Percentiles rank a stretch among this genome's conserved stretches.
These are phyloP conservation scores for Penicillium bialowiezense DNA, from an alignment of 495 filamentous ascomycete species.

Conservation along the genomic window DNA sequence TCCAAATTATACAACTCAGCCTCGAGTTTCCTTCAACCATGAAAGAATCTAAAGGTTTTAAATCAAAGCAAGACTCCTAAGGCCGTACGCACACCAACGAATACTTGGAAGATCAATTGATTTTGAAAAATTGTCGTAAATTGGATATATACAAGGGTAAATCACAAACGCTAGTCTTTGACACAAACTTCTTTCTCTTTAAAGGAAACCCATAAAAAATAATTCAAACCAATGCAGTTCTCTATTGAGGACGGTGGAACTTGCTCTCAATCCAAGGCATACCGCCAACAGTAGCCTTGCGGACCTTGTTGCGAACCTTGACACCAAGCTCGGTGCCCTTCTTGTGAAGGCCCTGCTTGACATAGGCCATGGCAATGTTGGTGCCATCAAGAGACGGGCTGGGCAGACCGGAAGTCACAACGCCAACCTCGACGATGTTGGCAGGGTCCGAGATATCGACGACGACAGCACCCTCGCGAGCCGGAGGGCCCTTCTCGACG, in stretches of 20 bases:
- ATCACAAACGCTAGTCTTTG: conserved; percentile 8
- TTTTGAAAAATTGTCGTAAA: too few species aligned
- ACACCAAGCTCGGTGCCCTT: conserved; percentile 80
- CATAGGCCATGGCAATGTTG: conserved; percentile 96
- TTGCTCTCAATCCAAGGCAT: conserved; percentile 92
- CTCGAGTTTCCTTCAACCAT: too few species aligned
- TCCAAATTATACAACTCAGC: too few species aligned
- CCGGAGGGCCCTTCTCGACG: conserved; percentile 79
- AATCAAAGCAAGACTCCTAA: too few species aligned
- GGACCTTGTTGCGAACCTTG: conserved; percentile 73
- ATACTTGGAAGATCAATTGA: too few species aligned
- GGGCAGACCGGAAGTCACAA: conserved; percentile 87
- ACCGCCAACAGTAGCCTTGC: conserved; percentile 77
- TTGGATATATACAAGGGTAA: conserved; percentile 5
- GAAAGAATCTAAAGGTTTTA: too few species aligned
- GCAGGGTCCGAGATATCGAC: conserved; percentile 56
- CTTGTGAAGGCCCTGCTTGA: conserved; percentile 80
- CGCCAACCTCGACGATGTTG: conserved; percentile 48
- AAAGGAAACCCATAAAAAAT: background rate
- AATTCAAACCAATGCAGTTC: background rate
- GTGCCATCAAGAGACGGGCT: conserved; percentile 76
- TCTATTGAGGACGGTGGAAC: conserved; percentile 55
- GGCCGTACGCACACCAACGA: too few species aligned
- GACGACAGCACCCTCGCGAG: conserved; percentile 84
- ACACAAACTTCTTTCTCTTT: background rate